Evolutionary conservation across 2,329 filamentous ascomycete species (phyloP).

Genomic region (Microsporum canis): DNA sequence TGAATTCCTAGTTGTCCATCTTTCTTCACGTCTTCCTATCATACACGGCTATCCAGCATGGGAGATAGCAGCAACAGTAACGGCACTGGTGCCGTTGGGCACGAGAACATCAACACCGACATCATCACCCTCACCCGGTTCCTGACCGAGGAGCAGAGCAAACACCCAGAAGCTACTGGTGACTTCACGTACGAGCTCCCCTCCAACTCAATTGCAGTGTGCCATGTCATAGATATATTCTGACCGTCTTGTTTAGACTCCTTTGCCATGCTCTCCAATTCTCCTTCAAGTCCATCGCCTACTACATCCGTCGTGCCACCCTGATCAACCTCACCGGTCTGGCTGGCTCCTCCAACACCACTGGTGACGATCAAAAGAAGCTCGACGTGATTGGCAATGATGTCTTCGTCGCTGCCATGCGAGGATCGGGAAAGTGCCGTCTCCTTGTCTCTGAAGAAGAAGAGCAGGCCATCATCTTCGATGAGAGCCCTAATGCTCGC

Average conservation of each 20-base stretch:
- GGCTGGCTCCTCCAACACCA: constrained; percentile 86
- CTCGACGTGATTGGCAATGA: constrained; percentile 98
- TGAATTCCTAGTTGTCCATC: not conserved
- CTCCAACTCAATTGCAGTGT: not conserved
- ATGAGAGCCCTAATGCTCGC: constrained; percentile 58
- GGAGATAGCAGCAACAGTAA: constrained; percentile 30
- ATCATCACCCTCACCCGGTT: constrained; percentile 93
- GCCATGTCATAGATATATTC: constrained; percentile 6
- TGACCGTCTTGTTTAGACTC: constrained; percentile 45
- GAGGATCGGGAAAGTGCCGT: constrained; percentile 77
- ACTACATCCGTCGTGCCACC: constrained; percentile 94
- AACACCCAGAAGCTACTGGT: constrained; percentile 88
- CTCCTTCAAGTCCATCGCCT: constrained; percentile 98
- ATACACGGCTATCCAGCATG: constrained; percentile 22
- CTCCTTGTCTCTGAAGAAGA: constrained; percentile 97
- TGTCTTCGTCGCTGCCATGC: constrained; percentile 92
- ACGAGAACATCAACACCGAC: constrained; percentile 84
- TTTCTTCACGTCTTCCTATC: not conserved
- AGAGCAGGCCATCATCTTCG: constrained; percentile 81
- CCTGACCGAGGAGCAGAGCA: constrained; percentile 89
- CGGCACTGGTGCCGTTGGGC: constrained; percentile 43
- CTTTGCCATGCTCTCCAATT: constrained; percentile 97
- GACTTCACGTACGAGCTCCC: constrained; percentile 75
- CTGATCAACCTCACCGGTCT: constrained; percentile 92
- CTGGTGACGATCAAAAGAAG: constrained; percentile 98